Base-by-base conservation (phyloP, 1,284 basidiomycete species). In the Pholiota adiposa region DNA sequence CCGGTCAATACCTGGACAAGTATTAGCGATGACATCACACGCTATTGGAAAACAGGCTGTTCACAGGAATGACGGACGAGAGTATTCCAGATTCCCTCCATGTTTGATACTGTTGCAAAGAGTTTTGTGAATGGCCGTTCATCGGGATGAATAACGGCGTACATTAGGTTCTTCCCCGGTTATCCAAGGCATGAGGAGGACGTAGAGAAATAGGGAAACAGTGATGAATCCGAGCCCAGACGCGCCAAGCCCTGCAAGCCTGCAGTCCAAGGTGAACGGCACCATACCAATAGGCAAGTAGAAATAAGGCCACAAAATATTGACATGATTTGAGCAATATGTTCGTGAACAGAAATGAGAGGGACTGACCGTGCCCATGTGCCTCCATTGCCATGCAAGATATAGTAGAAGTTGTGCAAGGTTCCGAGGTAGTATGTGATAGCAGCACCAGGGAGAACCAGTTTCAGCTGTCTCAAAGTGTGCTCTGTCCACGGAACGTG, bases 81-180 rank as follows among this genome's bases (percentile, higher is more conserved):
- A 89, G 71, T 16, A 83, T 71, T 23, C 84, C 83, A 23, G 85
- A 87, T 66, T 85, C 72, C 65, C 84, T 79, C 88, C 87, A 89
- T 29, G 81, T 79, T 48, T 76, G 80, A 66, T 87, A 89, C 87
- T 89, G 66, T 36, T 16, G 16, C 36, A 23, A 2, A 41, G 21
- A 19, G 49, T 33, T 31, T 11, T 31, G 29, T 4, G 29, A 31
- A 31, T 11, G 29, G 5, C 29, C 53, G 19, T n/a, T n/a, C 19
- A 36, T 31, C 40, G 18, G 23, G 23, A 18, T 2, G n/a, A n/a
- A 51, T 18, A 27, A 43, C 40, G 27, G 79, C 87, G 64, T 72
- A 92, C 90, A 66, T 92, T 82, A 44, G 88, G 86, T 61, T 86
- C 82, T 53, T 83, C 78, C 8, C 88, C 89, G 59, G 81, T 80